phyloP scores from a whole-genome alignment of 1,284 basidiomycete genomes.

The Moniliophthora roreri region DNA sequence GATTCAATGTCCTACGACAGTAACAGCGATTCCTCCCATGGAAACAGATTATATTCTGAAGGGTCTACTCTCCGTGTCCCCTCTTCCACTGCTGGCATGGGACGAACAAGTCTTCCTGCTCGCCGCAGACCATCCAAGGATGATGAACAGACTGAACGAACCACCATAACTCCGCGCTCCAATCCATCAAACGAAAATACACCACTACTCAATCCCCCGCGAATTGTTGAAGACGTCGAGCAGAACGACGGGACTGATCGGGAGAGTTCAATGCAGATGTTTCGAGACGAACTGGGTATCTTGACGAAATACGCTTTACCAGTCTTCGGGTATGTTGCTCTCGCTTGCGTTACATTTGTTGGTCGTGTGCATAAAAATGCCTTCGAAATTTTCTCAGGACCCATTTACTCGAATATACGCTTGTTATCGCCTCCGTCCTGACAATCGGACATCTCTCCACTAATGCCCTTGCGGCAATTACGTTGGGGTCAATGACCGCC shows the following conservation, averaged over 20 bases:
- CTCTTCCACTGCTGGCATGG: too few species aligned
- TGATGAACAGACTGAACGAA: too few species aligned
- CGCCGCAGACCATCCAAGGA: too few species aligned
- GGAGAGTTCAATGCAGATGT: slow-evolving; percentile 32
- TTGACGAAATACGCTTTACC: slow-evolving; percentile 67
- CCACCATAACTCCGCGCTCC: too few species aligned
- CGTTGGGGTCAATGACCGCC: slow-evolving; percentile 88
- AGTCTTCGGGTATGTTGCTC: slow-evolving; percentile 56
- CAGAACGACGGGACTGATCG: neutral
- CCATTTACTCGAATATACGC: slow-evolving; percentile 73
- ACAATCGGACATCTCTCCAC: slow-evolving; percentile 86
- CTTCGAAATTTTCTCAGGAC: slow-evolving; percentile 43
- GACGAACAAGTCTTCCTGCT: too few species aligned
- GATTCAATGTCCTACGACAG: too few species aligned
- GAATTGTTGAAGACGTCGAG: slow-evolving; percentile 22
- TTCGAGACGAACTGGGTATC: slow-evolving; percentile 60
- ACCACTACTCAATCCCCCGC: slow-evolving; percentile 35
- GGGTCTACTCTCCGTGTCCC: too few species aligned
- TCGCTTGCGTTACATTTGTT: neutral
- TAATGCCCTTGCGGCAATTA: slow-evolving; percentile 80
- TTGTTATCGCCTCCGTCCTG: slow-evolving; percentile 74
- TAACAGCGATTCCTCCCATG: too few species aligned
- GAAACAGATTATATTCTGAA: too few species aligned
- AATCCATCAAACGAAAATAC: slow-evolving; percentile 36
- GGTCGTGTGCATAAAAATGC: neutral